phyloP scores from a whole-genome alignment of 2,329 filamentous ascomycete species.

The Colletotrichum sublineola region DNA sequence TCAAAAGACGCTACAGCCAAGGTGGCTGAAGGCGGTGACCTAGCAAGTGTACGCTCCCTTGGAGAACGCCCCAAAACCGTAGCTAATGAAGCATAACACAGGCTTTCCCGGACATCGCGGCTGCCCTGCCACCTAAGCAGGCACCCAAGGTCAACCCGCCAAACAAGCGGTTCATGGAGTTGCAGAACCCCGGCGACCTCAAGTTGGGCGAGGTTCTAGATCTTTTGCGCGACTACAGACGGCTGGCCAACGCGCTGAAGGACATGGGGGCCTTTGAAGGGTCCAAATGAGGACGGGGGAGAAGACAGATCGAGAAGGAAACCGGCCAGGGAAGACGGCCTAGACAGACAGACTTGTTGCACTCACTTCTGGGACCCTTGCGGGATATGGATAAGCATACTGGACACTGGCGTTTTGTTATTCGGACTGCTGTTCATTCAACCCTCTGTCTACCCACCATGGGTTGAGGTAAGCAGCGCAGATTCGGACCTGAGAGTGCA shows the following conservation, averaged over 20 bases:
- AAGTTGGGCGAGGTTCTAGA: slow-evolving; percentile 80
- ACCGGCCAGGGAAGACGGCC: neutral
- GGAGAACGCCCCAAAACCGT: neutral
- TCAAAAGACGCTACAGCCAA: slow-evolving; percentile 53
- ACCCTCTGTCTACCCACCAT: neutral
- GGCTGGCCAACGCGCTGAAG: slow-evolving; percentile 75
- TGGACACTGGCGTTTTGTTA: slow-evolving; percentile 36
- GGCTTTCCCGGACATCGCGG: slow-evolving; percentile 73
- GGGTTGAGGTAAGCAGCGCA: neutral
- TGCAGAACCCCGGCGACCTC: slow-evolving; percentile 77
- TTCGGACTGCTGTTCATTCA: neutral
- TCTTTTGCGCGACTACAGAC: slow-evolving; percentile 79
- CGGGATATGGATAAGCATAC: slow-evolving; percentile 28
- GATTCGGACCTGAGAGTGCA: neutral
- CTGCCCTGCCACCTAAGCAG: slow-evolving; percentile 67
- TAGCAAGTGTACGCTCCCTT: slow-evolving; percentile 65
- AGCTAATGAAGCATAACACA: slow-evolving; percentile 46
- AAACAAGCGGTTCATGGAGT: slow-evolving; percentile 79
- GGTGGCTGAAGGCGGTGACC: slow-evolving; percentile 65
- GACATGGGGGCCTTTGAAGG: slow-evolving; percentile 72
- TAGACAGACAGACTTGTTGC: neutral
- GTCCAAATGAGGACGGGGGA: slow-evolving; percentile 46
- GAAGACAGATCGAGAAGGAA: neutral
- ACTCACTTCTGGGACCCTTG: slow-evolving; percentile 11
- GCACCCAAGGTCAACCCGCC: slow-evolving; percentile 72